Conservation (phyloP, 805 yeast genomes). For the Schwanniomyces polymorphus region DNA sequence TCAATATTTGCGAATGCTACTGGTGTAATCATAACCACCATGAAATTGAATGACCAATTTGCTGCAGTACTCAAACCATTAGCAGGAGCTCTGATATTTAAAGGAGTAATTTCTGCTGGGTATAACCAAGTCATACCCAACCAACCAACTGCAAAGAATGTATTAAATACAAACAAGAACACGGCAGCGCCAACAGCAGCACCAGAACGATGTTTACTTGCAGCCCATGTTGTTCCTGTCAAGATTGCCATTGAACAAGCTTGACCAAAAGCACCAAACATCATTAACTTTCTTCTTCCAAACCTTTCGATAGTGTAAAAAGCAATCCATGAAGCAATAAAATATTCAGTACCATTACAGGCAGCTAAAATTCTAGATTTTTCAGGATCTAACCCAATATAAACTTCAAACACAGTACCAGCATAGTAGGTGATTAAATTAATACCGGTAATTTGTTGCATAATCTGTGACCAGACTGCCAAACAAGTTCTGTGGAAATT, state of each 20-base stretch:
- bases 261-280: constrained; percentile 15
- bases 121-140: constrained; percentile 61
- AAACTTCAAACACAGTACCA: constrained; percentile 42
- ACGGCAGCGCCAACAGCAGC: constrained; percentile 66
- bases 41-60: constrained; percentile 60
- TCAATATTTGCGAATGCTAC: constrained; percentile 43
- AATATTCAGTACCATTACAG: constrained; percentile 12
- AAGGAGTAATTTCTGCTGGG: constrained; percentile 60
- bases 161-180: constrained; percentile 51
- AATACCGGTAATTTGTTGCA: constrained; percentile 52
- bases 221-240: constrained; percentile 45
- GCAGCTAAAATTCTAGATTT: constrained; percentile 42
- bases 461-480: constrained; percentile 43
- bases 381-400: constrained; percentile 44
- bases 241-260: constrained; percentile 32
- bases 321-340: constrained; percentile 12
- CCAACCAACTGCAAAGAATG: constrained; percentile 54
- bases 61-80: constrained; percentile 53
- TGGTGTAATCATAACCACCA: constrained; percentile 66
- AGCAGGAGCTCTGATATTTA: constrained; percentile 54
- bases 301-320: constrained; percentile 19
- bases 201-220: constrained; percentile 21
- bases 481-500: constrained; percentile 50
- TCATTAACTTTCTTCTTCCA: constrained; percentile 24
- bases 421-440: constrained; percentile 47